phyloP scores from a whole-genome alignment of 306 rosid species.

The Luffa aegyptiaca region DNA sequence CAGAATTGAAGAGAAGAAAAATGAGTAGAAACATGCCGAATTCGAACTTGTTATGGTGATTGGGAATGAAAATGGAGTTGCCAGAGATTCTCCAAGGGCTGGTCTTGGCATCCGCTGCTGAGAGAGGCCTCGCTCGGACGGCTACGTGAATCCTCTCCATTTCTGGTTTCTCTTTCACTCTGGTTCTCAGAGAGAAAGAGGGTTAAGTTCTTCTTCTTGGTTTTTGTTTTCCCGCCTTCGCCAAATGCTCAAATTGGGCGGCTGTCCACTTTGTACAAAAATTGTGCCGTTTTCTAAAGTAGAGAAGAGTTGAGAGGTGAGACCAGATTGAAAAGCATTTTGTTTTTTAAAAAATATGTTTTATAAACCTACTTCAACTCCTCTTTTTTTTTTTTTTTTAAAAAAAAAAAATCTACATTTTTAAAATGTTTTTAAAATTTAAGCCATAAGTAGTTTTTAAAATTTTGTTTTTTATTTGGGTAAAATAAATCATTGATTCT shows the following conservation, averaged over 20 bases:
- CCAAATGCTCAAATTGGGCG: background rate
- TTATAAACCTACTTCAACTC: too few species aligned
- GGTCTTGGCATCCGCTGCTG: conserved; percentile 53
- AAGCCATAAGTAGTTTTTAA: too few species aligned
- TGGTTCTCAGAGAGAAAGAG: background rate
- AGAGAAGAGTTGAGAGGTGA: too few species aligned
- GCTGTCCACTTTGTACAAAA: background rate
- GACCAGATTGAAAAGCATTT: too few species aligned
- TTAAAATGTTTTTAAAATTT: too few species aligned
- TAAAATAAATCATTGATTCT: too few species aligned
- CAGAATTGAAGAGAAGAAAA: background rate
- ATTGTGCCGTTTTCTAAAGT: too few species aligned
- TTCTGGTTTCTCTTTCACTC: background rate
- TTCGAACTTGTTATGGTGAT: conserved; percentile 48
- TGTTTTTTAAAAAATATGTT: too few species aligned
- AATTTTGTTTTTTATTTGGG: too few species aligned
- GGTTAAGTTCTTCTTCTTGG: background rate
- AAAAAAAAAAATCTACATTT: too few species aligned
- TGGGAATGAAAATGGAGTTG: conserved; percentile 63
- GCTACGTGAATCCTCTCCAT: conserved; percentile 88
- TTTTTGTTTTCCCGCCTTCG: background rate
- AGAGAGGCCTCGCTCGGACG: conserved; percentile 74
- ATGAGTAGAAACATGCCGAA: conserved; percentile 41
- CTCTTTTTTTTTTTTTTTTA: too few species aligned
- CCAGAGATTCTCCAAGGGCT: conserved; percentile 65